Base-by-base conservation (phyloP, 1,284 basidiomycete genomes). In the Microbotryum silenes-acaulis region DNA sequence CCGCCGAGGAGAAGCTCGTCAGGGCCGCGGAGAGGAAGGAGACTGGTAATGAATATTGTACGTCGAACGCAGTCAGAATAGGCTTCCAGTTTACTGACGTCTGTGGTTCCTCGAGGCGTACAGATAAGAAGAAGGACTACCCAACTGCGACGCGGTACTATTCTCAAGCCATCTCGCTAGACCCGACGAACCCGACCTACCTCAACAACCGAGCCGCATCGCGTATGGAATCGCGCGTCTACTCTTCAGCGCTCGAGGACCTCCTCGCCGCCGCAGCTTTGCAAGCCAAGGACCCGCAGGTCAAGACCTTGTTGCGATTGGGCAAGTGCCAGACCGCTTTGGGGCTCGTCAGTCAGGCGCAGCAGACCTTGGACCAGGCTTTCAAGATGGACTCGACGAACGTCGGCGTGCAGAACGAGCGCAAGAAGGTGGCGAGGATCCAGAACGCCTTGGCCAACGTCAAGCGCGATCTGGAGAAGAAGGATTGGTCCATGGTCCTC, bases 121-220 rank as follows among this genome's bases (percentile, higher is more conserved):
- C 37, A 6, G 62, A 63, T 61, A 67, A 67, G 51, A 59, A 61
- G 42, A 63, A 54, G 54, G 63, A 69, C 47, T 69, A 67, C 56
- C 56, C 62, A 16, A 53, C 58, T n/a, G 89, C 90, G 18, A 82
- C 89, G 65, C 82, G 84, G n/a, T 75, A 83, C 9, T 92, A 92
- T 76, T 82, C 84, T 53, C 80, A 84, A 69, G 89, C 88, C n/a
- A 86, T 88, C 72, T 80, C 84, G 62, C 75, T 86, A 61, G 83
- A 85, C 63, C 78, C 86, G 0, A 72, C 79, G 5, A 86, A 91
- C 72, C 83, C 88, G 2, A 81, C 86, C 0, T 91, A 87, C 72
- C 79, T 86, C 63, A 88, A 88, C 18, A 93, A 93, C 75, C 84
- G 90, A 49, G 89, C 89, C 1, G 90, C 90, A 3, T 85, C 89